A percentile compares a stretch with the other conserved stretches of the same genome.
phyloP scores from a whole-genome alignment of 1,284 basidiomycete species.

The Ganoderma multipileum region DNA sequence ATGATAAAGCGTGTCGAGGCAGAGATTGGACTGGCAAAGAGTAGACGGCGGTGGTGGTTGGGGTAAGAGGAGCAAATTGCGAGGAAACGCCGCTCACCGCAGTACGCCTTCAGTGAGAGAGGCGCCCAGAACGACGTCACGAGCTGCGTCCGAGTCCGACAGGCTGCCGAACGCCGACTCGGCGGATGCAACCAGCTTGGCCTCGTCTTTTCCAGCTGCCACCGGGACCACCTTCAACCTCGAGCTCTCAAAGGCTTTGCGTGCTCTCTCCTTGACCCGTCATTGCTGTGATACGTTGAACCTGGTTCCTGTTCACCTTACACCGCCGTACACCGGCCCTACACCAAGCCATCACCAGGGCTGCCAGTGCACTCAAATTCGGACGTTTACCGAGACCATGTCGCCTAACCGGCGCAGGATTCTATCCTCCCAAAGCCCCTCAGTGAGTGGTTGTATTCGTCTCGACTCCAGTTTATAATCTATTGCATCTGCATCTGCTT shows the following conservation, averaged over 20 bases:
- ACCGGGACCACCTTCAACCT: neutral
- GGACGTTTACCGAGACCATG: neutral
- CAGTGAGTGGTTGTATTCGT: neutral
- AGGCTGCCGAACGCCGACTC: neutral
- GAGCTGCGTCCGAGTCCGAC: neutral
- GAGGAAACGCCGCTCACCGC: neutral
- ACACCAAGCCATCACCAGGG: neutral
- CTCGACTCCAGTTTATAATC: neutral
- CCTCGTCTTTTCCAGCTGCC: neutral
- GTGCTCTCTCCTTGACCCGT: neutral
- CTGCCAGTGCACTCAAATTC: neutral
- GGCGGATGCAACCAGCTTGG: neutral
- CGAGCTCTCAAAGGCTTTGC: neutral
- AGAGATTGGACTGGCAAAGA: neutral
- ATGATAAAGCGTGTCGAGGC: neutral
- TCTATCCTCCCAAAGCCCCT: neutral
- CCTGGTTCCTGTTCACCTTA: neutral
- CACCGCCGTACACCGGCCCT: neutral
- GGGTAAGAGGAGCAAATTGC: constrained; percentile 6
- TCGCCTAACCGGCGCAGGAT: neutral
- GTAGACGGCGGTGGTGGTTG: neutral
- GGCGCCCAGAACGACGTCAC: constrained; percentile 8
- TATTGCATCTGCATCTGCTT: neutral
- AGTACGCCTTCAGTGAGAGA: neutral
- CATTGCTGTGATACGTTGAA: neutral